Base-by-base conservation (phyloP, 2,329 filamentous ascomycete genomes). In the Colletotrichum tofieldiae region DNA sequence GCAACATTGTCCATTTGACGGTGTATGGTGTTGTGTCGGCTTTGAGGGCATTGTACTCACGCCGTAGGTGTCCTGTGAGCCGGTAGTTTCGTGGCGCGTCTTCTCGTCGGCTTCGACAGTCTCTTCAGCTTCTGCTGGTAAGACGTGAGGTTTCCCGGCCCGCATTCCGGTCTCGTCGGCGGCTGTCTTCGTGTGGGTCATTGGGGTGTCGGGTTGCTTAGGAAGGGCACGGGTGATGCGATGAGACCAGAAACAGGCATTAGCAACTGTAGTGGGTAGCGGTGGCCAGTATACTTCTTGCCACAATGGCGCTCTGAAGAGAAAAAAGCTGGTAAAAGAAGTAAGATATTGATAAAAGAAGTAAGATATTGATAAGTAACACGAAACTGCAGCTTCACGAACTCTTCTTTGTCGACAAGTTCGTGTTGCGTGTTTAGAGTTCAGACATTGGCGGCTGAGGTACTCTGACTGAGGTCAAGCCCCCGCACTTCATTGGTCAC, bases 401-500 rank as follows among this genome's bases (percentile, higher is more conserved):
- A 29, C 49, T 32, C 16, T 2, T 16, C 16, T 23, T 12, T 39
- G 20, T 16, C 14, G 29, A 23, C 32, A 37, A n/a, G 2, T 55
- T 32, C 5, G 47, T 51, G 47, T 49, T 49, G 47, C 47, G 47
- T 51, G 41, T 45, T 7, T n/a, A 23, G 20, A 14, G 26, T 45
- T 60, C 20, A 39, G 16, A 32, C 14, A 18, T 2, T 18, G 32
- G 54, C 20, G 52, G 52, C 18, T 16, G 32, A 47, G 58, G 59
- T 62, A 29, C 29, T 6, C 29, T 32, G 29, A 32, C 14, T 62
- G 59, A 62, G 47, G 59, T 62, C 35, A 16, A 45, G 20, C 23
- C 59, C 59, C 45, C 45, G 59, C 45, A 39, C 59, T 62, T 49
- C 32, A 62, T 62, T 62, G 59, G 59, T 51, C 43, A 29, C 59